Evolutionary conservation across 805 yeast species (phyloP), one percentile per base, ranked within the genome.

Genomic region (Lipomyces chichibuensis): DNA sequence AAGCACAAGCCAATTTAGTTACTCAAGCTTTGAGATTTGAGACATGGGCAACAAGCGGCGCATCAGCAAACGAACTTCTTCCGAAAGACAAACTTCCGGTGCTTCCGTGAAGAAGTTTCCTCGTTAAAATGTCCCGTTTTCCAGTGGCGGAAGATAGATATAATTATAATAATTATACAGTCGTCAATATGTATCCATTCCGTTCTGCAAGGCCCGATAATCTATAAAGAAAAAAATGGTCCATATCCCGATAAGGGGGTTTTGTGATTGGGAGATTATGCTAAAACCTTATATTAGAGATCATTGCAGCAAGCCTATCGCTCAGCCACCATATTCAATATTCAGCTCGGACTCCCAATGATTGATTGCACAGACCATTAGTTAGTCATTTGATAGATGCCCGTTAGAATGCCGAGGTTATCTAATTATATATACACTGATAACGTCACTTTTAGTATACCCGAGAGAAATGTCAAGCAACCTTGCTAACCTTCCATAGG

Each of bases 21-120:
- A 17, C 53, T n/a, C 53, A 49, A 49, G 20, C 53, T 49, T 11
- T 35, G 39, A 11, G 39, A 35, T 4, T 4, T 52, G 33, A 52
- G 55, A 52, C 55, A 52, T 8, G 6, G n/a, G n/a, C 27, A 25
- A n/a, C n/a, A n/a, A n/a, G 20, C 55, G 55, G 55, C 55, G 55
- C 55, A 52, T 52, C 8, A 8, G 55, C 55, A 25, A 3, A n/a
- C 53, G 25, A 49, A 17, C 53, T n/a, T 20, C 14, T 6, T 17
- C 14, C 20, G 53, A 5, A n/a, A 49, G 7, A 9, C 25, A 14
- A 0, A 3, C 2, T 20, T 49, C 27, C 27, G 3, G 53, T 17
- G 53, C 27, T 14, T 17, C 25, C 53, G 13, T 27, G 5, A 9
- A 49, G 2, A 20, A 23, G 5, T 20, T 1, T 20, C 27, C n/a